Conservation (phyloP, 352 stramenopile species). For the Globisporangium barbulae region DNA sequence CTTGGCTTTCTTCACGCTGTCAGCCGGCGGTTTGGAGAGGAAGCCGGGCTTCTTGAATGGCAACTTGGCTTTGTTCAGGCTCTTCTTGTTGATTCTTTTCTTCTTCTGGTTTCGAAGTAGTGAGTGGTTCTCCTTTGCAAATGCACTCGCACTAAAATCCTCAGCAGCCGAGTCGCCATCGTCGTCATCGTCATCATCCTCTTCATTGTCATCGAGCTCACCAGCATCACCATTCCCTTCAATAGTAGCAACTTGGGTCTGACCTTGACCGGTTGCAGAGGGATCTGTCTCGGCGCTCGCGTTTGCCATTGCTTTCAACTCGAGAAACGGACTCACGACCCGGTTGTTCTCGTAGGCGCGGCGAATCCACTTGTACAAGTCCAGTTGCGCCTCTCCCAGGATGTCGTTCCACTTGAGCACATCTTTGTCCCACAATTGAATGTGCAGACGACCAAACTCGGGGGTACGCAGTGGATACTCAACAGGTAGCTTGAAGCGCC, state of each 20-base stretch:
- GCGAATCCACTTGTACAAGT: slow-evolving; percentile 84
- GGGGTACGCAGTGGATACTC: slow-evolving; percentile 71
- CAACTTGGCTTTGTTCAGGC: slow-evolving; percentile 16
- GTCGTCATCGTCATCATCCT: not conserved
- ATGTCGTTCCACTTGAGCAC: slow-evolving; percentile 91
- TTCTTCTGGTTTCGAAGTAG: slow-evolving; percentile 30
- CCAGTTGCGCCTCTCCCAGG: slow-evolving; percentile 80
- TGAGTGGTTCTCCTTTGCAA: slow-evolving; percentile 38
- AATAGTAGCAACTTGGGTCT: not conserved
- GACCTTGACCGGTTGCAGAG: not conserved
- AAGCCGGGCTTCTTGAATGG: slow-evolving; percentile 24
- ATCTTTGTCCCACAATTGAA: slow-evolving; percentile 94
- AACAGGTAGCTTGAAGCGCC: slow-evolving; percentile 86
- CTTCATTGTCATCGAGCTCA: not conserved
- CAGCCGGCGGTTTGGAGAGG: slow-evolving; percentile 21
- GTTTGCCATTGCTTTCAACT: slow-evolving; percentile 39
- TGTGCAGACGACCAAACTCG: slow-evolving; percentile 85
- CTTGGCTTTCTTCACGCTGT: slow-evolving; percentile 24
- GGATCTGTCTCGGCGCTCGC: not conserved
- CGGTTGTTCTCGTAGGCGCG: slow-evolving; percentile 58
- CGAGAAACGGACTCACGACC: slow-evolving; percentile 54
- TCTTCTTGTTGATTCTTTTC: slow-evolving; percentile 12
- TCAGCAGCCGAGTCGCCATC: slow-evolving; percentile 17
- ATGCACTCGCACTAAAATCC: slow-evolving; percentile 4
- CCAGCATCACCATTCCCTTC: not conserved